Conservation (phyloP, 768 basidiomycete species). For the Chalciporus sphaerocephalus region DNA sequence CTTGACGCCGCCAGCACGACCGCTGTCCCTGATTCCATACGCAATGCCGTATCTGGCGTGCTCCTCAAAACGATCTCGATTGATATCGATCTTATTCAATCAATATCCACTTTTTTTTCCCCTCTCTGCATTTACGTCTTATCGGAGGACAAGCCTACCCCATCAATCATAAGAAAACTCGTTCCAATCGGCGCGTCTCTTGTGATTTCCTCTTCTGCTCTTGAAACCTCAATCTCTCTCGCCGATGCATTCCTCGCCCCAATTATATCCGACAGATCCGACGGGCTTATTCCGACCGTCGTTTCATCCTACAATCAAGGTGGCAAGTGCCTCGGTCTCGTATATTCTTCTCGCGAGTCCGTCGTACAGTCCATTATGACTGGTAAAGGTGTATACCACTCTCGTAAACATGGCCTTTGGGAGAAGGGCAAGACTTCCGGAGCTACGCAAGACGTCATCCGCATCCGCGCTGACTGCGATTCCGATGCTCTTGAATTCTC, state of each 20-base stretch:
- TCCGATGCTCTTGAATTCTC: conserved; percentile 87
- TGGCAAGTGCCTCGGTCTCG: conserved; percentile 81
- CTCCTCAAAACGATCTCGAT: conserved; percentile 70
- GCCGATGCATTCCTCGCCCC: conserved; percentile 84
- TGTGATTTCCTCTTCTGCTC: conserved; percentile 67
- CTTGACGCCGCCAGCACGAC: conserved; percentile 70
- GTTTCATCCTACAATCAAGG: conserved; percentile 67
- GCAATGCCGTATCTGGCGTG: conserved; percentile 72
- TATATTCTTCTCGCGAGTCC: conserved; percentile 89
- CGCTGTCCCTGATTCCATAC: conserved; percentile 70
- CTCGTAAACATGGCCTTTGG: conserved; percentile 94
- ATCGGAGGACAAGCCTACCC: conserved; percentile 49
- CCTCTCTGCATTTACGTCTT: conserved; percentile 62
- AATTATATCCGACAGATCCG: conserved; percentile 78
- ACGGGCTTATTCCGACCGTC: conserved; percentile 91
- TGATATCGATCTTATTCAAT: conserved; percentile 72
- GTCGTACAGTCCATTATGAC: conserved; percentile 82
- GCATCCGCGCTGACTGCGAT: conserved; percentile 88
- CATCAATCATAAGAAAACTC: conserved; percentile 57
- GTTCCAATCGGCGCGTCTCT: conserved; percentile 55
- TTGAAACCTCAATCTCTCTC: conserved; percentile 62
- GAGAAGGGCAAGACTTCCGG: conserved; percentile 96
- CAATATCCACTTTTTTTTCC: conserved; percentile 70
- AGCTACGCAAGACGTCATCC: conserved; percentile 81
- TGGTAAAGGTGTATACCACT: conserved; percentile 93